Conservation (phyloP, 768 basidiomycete species). For the Rhizopogon salebrosus region DNA sequence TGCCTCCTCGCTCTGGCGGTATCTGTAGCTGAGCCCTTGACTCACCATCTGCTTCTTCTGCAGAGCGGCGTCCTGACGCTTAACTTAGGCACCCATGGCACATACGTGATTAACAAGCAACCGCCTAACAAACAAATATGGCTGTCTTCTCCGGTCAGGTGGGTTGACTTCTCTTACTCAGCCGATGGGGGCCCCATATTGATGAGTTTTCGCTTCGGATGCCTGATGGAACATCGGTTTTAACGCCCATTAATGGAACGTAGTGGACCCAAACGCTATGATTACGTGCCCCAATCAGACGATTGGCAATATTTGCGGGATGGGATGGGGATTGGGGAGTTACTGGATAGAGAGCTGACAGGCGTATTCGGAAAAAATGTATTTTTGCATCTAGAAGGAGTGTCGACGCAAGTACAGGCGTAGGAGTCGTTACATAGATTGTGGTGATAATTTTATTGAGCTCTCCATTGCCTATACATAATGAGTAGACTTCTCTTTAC, state of each 20-base stretch:
- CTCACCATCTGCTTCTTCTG: not conserved
- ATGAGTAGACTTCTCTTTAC: not conserved
- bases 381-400: constrained; percentile 22
- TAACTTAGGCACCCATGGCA: constrained; percentile 67
- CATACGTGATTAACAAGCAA: constrained; percentile 96
- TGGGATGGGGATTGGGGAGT: constrained; percentile 47
- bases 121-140: constrained; percentile 97
- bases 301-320: constrained; percentile 80
- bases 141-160: constrained; percentile 89
- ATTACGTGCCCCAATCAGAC: constrained; percentile 52
- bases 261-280: constrained; percentile 92
- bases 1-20: not conserved
- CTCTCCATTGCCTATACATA: not conserved
- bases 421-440: constrained; percentile 5
- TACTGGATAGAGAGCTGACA: constrained; percentile 70
- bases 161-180: constrained; percentile 10
- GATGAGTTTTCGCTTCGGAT: not conserved
- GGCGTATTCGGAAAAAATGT: constrained; percentile 31
- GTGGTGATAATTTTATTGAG: not conserved
- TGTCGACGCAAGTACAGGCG: constrained; percentile 19
- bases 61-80: constrained; percentile 92
- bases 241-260: constrained; percentile 1
- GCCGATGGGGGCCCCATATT: constrained; percentile 2
- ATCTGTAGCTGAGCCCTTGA: not conserved
- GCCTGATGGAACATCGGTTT: not conserved